Conservation (phyloP, 2,329 filamentous ascomycete species). For the Fusarium sp. region DNA sequence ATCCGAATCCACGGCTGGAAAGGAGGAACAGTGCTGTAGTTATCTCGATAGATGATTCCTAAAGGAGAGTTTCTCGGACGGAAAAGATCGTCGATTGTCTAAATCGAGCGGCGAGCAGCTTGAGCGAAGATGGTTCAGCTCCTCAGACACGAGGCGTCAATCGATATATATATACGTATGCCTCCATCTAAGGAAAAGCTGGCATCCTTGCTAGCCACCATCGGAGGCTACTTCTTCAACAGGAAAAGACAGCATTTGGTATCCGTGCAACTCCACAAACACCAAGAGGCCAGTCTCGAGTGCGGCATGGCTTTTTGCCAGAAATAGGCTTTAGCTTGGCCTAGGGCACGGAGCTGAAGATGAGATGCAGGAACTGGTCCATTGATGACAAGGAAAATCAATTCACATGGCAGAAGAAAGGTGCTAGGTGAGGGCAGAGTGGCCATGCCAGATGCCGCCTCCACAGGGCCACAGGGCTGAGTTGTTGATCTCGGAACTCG, state of each 20-base stretch:
- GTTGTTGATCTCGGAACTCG: background rate
- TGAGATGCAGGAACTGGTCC: background rate
- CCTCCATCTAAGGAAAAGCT: background rate
- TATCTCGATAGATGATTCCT: background rate
- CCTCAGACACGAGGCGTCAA: background rate
- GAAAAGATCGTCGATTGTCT: background rate
- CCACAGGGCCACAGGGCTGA: background rate
- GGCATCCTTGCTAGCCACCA: background rate
- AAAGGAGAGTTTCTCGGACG: background rate
- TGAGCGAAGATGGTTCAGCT: background rate
- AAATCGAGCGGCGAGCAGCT: background rate
- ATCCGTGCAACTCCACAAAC: background rate
- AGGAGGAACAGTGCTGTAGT: background rate
- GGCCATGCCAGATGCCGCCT: background rate
- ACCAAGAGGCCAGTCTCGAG: background rate
- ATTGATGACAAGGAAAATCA: background rate
- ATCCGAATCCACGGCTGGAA: background rate
- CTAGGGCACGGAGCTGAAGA: slow-evolving; percentile 5
- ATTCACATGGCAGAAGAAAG: background rate
- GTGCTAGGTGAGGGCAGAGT: background rate
- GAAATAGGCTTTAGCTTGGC: background rate
- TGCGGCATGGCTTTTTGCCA: background rate
- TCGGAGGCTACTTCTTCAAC: slow-evolving; percentile 1
- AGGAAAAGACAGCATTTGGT: background rate
- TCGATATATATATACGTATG: background rate